A percentile compares a stretch with the other conserved stretches of the same genome.
Conservation (phyloP, 106 monocot genomes). For the Allium cepa region DNA sequence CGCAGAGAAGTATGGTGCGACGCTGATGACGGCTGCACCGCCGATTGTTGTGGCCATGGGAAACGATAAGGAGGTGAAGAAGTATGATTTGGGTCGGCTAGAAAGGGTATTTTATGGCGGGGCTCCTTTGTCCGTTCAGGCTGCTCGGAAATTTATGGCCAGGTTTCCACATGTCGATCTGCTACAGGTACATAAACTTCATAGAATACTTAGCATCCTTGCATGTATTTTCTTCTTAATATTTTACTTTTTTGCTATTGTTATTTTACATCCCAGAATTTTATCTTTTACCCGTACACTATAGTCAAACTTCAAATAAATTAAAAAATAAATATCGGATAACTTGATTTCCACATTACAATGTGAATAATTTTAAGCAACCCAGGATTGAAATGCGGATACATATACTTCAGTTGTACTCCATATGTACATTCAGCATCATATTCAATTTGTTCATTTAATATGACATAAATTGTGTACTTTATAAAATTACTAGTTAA, state of each 20-base stretch:
- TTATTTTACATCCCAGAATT: not conserved
- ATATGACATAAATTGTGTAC: too few relatives aligned
- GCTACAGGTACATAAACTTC: conserved; percentile 23
- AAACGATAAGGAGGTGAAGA: conserved; percentile 16
- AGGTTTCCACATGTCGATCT: conserved; percentile 41
- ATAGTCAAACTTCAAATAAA: too few relatives aligned
- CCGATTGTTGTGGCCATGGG: conserved; percentile 62
- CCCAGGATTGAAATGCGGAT: too few relatives aligned
- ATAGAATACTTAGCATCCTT: too few relatives aligned
- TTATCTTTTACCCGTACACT: too few relatives aligned
- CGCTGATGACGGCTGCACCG: conserved; percentile 40
- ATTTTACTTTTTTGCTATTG: not conserved
- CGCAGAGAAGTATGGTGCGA: conserved; percentile 32
- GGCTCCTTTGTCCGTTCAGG: conserved; percentile 35
- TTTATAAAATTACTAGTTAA: too few relatives aligned
- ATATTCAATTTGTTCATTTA: too few relatives aligned
- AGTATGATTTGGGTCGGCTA: conserved; percentile 31
- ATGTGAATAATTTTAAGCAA: too few relatives aligned
- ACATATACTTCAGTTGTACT: too few relatives aligned
- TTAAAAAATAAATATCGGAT: too few relatives aligned
- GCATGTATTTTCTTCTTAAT: not conserved
- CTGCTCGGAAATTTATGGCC: conserved; percentile 25
- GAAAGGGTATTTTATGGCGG: conserved; percentile 40
- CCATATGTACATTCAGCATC: too few relatives aligned
- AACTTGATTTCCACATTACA: too few relatives aligned